A percentile compares a stretch with the other conserved stretches of the same genome.
phyloP scores from a whole-genome alignment of 106 monocot genomes.

The Dendrobium officinale region DNA sequence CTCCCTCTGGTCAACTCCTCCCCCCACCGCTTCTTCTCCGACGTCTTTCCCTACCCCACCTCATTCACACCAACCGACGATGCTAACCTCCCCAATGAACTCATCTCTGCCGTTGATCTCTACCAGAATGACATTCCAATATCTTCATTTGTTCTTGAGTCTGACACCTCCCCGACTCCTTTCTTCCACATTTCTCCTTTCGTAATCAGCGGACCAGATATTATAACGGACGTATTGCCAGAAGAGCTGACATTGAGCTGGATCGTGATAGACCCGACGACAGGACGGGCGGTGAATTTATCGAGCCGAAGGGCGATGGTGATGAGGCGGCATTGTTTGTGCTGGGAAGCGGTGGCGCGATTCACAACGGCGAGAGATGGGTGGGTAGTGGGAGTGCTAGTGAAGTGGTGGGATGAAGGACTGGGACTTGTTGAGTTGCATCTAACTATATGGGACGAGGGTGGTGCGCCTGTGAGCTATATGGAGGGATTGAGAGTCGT shows the following conservation, averaged over 20 bases:
- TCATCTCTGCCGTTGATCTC: conserved; percentile 76
- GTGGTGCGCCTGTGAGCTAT: conserved; percentile 56
- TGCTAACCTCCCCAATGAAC: conserved; percentile 1
- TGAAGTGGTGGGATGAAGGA: conserved; percentile 37
- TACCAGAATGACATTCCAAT: conserved; percentile 35
- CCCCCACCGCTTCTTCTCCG: conserved; percentile 41
- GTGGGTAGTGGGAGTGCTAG: conserved; percentile 21
- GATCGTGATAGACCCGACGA: conserved; percentile 52
- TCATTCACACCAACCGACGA: not conserved
- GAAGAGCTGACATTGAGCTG: conserved; percentile 60
- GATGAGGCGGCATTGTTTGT: conserved; percentile 38
- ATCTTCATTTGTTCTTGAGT: conserved; percentile 55
- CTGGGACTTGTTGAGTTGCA: conserved; percentile 42
- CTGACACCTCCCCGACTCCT: conserved; percentile 16
- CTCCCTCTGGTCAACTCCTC: conserved; percentile 10
- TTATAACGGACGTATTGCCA: conserved; percentile 5
- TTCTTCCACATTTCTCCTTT: conserved; percentile 72
- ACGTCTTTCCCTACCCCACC: conserved; percentile 30
- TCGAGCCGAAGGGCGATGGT: conserved; percentile 63
- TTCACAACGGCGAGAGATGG: conserved; percentile 43
- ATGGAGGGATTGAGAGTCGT: conserved; percentile 39
- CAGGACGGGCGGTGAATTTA: conserved; percentile 34
- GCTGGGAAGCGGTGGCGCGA: conserved; percentile 44
- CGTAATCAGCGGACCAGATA: conserved; percentile 25
- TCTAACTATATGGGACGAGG: conserved; percentile 57